Base-by-base conservation (phyloP, 1,284 basidiomycete genomes). In the Cryptococcus sp. region DNA sequence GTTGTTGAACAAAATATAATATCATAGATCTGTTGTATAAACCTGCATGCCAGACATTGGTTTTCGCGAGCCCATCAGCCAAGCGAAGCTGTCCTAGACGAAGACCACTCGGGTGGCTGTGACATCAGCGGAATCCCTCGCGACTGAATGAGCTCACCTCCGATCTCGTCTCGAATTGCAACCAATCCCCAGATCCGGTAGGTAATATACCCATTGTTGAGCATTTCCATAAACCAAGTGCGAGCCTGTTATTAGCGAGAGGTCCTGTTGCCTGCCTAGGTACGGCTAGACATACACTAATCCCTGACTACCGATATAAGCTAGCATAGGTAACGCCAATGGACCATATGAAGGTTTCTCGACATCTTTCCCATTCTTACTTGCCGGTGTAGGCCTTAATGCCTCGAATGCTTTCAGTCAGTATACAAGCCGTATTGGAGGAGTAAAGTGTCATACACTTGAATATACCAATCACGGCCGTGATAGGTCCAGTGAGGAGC, bases 161-260 rank as follows among this genome's bases (percentile, higher is more conserved):
- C 32, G 82, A 83, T 63, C 90, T 78, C 3, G 83, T 86, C 77
- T 93, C 90, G 64, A 93, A 93, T 21, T 88, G 89, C 48, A 92
- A 76, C 89, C 91, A 94, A 75, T 94, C 91, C 3, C 86, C 88
- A 0, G 89, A 87, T 1, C 90, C 88, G 1, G 83, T 86, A 0
- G 91, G 91, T 24, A 94, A 74, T 49, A 94, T 78, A 2, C 91
- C 91, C 89, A 94, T 91, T 0, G 85, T 83, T 45, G 84, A 83
- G 74, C 89, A 92, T 73, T 94, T 94, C 85, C 87, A 94, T 31
- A 93, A 74, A 0, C 91, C 91, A 28, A 93, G 82, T 4, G 78
- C 81, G 19, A 93, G 79, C 1, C 63, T 84, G 80, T 32, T 3
- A 28, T 7, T 57, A 87, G 87, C 1, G 83, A 85, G 86, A 36